Conservation (phyloP, 768 basidiomycete genomes). For the Chiua virens region DNA sequence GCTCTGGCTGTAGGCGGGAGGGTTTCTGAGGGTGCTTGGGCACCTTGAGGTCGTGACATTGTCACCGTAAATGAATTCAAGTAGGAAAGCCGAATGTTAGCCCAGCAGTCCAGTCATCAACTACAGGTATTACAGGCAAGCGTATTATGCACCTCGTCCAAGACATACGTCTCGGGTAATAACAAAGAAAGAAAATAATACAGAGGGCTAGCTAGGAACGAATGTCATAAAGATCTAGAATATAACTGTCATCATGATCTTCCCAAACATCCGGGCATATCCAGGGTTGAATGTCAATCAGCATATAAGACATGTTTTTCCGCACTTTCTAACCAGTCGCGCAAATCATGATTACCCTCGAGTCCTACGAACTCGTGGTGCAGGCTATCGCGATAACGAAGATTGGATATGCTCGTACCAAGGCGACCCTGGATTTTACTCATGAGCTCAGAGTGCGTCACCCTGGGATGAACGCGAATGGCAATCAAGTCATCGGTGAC, state of each 20-base stretch:
- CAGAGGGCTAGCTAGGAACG: constrained; percentile 11
- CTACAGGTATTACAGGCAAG: constrained; percentile 13
- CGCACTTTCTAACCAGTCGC: constrained; percentile 72
- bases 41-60: constrained; percentile 42
- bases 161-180: constrained; percentile 1
- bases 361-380: constrained; percentile 65
- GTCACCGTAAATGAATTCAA: too few species aligned
- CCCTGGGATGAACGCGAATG: constrained; percentile 92
- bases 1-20: constrained; percentile 85
- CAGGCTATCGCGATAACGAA: constrained; percentile 76
- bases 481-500: constrained; percentile 94
- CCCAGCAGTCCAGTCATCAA: neutral
- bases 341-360: constrained; percentile 60
- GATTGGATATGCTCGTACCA: constrained; percentile 64
- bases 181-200: constrained; percentile 4
- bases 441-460: constrained; percentile 83
- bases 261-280: constrained; percentile 1
- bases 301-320: constrained; percentile 86
- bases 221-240: constrained; percentile 28
- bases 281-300: constrained; percentile 41
- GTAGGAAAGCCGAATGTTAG: neutral
- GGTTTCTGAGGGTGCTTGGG: constrained; percentile 48
- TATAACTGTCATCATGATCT: constrained; percentile 27
- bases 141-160: neutral
- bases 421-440: constrained; percentile 89